Evolutionary conservation across 1,139 yeast species (phyloP).

Genomic region (Hyphopichia fennica): DNA sequence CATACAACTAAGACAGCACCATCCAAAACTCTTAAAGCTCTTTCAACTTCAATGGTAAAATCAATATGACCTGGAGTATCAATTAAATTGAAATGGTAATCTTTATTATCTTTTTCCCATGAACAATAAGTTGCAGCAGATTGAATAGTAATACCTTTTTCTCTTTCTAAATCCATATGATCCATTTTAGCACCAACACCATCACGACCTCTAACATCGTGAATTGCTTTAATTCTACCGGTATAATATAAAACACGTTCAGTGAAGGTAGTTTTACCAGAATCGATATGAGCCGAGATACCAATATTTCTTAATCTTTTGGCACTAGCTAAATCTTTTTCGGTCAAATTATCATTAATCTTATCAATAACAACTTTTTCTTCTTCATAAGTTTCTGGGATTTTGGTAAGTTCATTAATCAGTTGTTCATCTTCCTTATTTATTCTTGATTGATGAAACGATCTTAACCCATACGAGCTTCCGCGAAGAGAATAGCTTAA

Average conservation of each 20-base stretch:
- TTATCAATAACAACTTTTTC: conserved; percentile 68
- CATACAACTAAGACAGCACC: conserved; percentile 98
- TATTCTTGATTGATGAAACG: conserved; percentile 11
- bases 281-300: conserved; percentile 88
- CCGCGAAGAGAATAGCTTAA: neutral
- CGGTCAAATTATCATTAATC: conserved; percentile 51
- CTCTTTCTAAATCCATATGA: conserved; percentile 90
- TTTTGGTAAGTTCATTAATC: conserved; percentile 7
- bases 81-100: conserved; percentile 86
- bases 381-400: conserved; percentile 60
- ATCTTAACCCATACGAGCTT: conserved; percentile 6
- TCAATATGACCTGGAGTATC: conserved; percentile 99
- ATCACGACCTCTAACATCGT: conserved; percentile 97
- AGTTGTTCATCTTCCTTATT: conserved; percentile 9
- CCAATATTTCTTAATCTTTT: conserved; percentile 86
- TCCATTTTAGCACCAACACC: conserved; percentile 98
- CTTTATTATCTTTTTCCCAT: conserved; percentile 74
- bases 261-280: conserved; percentile 88
- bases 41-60: conserved; percentile 96
- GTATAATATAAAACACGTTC: conserved; percentile 96
- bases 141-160: conserved; percentile 95
- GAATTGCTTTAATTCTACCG: conserved; percentile 96
- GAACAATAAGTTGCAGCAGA: conserved; percentile 98
- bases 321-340: conserved; percentile 57
- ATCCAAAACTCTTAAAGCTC: conserved; percentile 93